Evolutionary conservation across 768 basidiomycete genomes (phyloP).

Genomic region (Suillus decipiens): DNA sequence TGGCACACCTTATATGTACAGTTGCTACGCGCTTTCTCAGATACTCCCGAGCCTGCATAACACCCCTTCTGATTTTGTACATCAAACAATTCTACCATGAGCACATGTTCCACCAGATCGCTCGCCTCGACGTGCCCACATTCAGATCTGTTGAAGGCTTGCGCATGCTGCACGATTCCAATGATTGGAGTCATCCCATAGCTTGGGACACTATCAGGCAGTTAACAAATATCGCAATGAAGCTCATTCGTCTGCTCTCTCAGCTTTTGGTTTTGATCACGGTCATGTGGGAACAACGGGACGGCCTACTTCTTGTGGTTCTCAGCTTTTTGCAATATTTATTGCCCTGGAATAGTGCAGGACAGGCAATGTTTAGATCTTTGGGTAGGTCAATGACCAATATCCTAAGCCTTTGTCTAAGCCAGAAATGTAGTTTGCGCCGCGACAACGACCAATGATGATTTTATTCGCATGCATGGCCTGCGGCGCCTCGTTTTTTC

Average conservation of each 20-base stretch:
- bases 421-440: constrained; percentile 54
- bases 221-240: too few species aligned
- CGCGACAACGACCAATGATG: constrained; percentile 64
- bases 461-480: constrained; percentile 66
- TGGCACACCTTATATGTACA: constrained; percentile 55
- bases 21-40: constrained; percentile 47
- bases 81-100: constrained; percentile 63
- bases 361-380: constrained; percentile 19
- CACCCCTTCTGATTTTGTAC: constrained; percentile 52
- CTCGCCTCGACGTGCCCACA: constrained; percentile 73
- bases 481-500: constrained; percentile 52
- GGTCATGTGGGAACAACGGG: constrained; percentile 60
- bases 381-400: constrained; percentile 32
- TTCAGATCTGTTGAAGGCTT: constrained; percentile 48
- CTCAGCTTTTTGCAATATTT: constrained; percentile 56
- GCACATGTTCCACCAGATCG: constrained; percentile 64
- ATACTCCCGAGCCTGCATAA: constrained; percentile 39
- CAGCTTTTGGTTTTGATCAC: constrained; percentile 60
- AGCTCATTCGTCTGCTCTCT: too few species aligned
- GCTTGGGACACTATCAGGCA: too few species aligned
- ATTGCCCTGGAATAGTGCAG: constrained; percentile 39
- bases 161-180: too few species aligned
- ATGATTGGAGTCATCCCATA: too few species aligned
- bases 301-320: constrained; percentile 58
- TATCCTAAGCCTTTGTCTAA: neutral